A percentile compares a stretch with the other conserved stretches of the same genome.
Evolutionary conservation across 768 basidiomycete species (phyloP).

Genomic region (Lactarius trivialis): DNA sequence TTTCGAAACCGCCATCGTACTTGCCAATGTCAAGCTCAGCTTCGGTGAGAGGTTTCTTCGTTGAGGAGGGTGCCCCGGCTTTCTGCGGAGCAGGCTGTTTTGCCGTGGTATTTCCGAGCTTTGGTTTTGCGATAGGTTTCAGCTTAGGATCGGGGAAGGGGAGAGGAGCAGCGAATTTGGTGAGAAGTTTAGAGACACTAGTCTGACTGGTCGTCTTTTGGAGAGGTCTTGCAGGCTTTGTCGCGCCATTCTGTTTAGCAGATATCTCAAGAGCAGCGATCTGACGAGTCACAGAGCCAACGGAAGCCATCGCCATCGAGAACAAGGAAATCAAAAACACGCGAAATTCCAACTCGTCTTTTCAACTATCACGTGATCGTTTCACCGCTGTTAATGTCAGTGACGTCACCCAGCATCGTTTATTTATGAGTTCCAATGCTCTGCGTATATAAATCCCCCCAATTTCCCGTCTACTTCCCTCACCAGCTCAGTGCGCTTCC

Average conservation of each 20-base stretch:
- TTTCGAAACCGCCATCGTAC: constrained; percentile 96
- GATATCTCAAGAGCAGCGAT: constrained; percentile 65
- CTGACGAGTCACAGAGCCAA: constrained; percentile 53
- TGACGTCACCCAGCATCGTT: not conserved
- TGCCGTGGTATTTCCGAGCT: constrained; percentile 26
- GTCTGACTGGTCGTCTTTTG: constrained; percentile 54
- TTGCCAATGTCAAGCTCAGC: constrained; percentile 66
- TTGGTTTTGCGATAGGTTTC: constrained; percentile 23
- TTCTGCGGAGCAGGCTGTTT: constrained; percentile 17
- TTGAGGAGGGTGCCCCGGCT: too few species aligned
- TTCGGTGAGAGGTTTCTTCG: constrained; percentile 21
- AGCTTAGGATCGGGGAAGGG: constrained; percentile 33
- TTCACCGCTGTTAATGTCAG: not conserved
- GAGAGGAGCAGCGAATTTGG: constrained; percentile 67
- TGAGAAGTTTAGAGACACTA: constrained; percentile 63
- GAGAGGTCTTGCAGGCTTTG: constrained; percentile 30
- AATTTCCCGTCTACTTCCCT: not conserved
- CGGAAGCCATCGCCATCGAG: constrained; percentile 36
- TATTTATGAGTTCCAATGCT: not conserved
- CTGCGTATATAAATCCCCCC: constrained; percentile 1
- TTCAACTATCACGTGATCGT: constrained; percentile 16
- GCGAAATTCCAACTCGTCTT: not conserved
- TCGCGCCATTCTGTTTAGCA: constrained; percentile 37
- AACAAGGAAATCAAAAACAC: not conserved
- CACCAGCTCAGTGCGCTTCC: not conserved